Evolutionary conservation across 2,329 filamentous ascomycete species (phyloP).

Genomic region (Aphanocladium album): DNA sequence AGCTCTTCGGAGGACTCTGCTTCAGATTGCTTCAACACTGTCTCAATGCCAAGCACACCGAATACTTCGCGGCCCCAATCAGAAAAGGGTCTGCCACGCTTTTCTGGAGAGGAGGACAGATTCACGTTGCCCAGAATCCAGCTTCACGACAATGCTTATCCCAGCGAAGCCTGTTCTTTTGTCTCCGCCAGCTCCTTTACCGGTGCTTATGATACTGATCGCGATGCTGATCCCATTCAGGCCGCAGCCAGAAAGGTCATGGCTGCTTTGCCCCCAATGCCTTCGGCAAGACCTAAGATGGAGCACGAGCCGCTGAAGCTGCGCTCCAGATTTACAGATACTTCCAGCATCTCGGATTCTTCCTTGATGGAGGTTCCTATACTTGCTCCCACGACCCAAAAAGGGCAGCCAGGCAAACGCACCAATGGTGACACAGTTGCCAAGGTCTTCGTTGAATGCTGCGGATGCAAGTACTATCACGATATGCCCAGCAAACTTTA

Average conservation of each 20-base stretch:
- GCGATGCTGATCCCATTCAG: constrained; percentile 25
- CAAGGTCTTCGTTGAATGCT: constrained; percentile 63
- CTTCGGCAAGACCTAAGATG: neutral
- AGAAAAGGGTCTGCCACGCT: constrained; percentile 27
- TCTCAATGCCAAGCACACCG: constrained; percentile 33
- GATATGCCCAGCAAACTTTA: constrained; percentile 62
- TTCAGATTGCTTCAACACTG: constrained; percentile 33
- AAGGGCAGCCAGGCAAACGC: constrained; percentile 11
- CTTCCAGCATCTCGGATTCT: constrained; percentile 3
- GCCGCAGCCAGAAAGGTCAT: constrained; percentile 27
- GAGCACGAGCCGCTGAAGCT: constrained; percentile 7
- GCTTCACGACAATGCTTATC: constrained; percentile 12
- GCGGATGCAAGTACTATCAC: constrained; percentile 58
- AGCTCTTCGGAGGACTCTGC: constrained; percentile 35
- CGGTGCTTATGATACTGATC: neutral
- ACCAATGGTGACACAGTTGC: constrained; percentile 39
- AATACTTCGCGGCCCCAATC: constrained; percentile 37
- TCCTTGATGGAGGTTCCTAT: neutral
- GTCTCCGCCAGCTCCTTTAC: neutral
- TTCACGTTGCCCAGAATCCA: constrained; percentile 8
- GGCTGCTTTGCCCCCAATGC: constrained; percentile 24
- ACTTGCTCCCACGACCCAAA: constrained; percentile 5
- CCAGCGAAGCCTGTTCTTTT: constrained; percentile 11
- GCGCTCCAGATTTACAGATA: constrained; percentile 12
- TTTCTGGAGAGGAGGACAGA: neutral